These are phyloP conservation scores for Thelonectria rubi DNA, from an alignment of 2,329 filamentous ascomycete genomes.

Conservation along the genomic window DNA sequence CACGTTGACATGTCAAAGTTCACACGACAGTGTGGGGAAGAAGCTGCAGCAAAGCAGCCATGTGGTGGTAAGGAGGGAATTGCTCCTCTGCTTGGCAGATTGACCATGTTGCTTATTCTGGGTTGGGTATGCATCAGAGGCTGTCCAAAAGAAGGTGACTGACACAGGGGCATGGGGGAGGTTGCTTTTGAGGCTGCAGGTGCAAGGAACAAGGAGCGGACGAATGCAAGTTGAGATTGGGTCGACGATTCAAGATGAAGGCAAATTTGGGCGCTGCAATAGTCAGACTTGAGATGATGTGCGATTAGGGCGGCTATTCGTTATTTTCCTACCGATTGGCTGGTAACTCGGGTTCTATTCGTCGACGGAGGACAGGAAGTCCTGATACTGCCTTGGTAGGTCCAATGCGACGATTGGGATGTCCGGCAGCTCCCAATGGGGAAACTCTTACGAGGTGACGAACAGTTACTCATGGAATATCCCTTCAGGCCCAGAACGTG, in stretches of 20 bases:
- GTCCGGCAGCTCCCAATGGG: not conserved
- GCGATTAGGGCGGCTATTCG: not conserved
- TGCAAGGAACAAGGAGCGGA: conserved; percentile 13
- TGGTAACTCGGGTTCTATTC: too few species aligned
- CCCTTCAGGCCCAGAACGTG: too few species aligned
- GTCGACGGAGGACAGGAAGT: too few species aligned
- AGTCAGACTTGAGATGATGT: not conserved
- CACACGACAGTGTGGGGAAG: conserved; percentile 20
- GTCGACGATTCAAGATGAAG: not conserved
- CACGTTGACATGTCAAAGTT: conserved; percentile 11
- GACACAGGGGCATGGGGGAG: not conserved
- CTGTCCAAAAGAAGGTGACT: conserved; percentile 6
- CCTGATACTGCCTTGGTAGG: not conserved
- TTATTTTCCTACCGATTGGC: not conserved
- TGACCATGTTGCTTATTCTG: not conserved
- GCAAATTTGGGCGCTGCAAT: too few species aligned
- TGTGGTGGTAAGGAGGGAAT: conserved; percentile 13
- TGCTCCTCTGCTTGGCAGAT: not conserved
- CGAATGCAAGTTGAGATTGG: not conserved
- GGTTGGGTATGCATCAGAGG: not conserved
- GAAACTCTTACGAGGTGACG: too few species aligned
- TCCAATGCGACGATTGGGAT: not conserved
- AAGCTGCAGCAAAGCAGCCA: conserved; percentile 17
- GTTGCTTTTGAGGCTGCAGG: conserved; percentile 3
- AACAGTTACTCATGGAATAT: too few species aligned